A percentile compares a stretch with the other conserved stretches of the same genome.
phyloP scores from a whole-genome alignment of 2,329 filamentous ascomycete species.

The Aspergillus thermomutatus region DNA sequence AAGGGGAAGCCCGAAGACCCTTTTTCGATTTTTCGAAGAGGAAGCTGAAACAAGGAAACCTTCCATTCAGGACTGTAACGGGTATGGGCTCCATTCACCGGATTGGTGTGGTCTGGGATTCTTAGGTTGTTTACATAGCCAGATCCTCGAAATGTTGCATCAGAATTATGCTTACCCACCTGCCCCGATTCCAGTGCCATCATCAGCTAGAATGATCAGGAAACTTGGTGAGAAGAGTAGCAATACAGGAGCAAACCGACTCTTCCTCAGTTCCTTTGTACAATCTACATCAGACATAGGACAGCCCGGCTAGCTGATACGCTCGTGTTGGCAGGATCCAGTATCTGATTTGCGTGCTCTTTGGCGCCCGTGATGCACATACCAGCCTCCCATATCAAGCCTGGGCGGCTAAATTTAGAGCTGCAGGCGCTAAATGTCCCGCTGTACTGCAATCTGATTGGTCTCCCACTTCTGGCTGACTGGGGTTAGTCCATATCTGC shows the following conservation, averaged over 20 bases:
- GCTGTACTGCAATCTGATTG: constrained; percentile 17
- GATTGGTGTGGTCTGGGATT: background rate
- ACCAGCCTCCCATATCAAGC: constrained; percentile 19
- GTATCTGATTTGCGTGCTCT: constrained; percentile 28
- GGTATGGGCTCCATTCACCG: background rate
- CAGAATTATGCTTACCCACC: background rate
- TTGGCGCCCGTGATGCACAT: constrained; percentile 33
- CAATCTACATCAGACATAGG: constrained; percentile 1
- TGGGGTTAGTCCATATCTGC: constrained; percentile 3
- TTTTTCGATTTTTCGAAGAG: background rate
- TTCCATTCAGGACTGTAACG: background rate
- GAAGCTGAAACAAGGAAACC: background rate
- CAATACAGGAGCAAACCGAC: background rate
- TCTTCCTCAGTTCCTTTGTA: background rate
- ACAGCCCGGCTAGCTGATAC: constrained; percentile 4
- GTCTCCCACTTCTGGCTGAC: constrained; percentile 13
- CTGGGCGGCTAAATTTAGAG: constrained; percentile 40
- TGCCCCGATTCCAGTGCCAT: background rate
- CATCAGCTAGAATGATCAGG: background rate
- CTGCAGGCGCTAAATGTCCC: constrained; percentile 18
- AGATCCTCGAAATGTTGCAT: background rate
- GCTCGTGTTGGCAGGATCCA: constrained; percentile 14
- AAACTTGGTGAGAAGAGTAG: too few relatives aligned
- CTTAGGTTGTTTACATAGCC: background rate
- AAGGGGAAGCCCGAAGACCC: background rate